Conservation (phyloP, 805 yeast species). For the Saccharomycopsis babjevae region DNA sequence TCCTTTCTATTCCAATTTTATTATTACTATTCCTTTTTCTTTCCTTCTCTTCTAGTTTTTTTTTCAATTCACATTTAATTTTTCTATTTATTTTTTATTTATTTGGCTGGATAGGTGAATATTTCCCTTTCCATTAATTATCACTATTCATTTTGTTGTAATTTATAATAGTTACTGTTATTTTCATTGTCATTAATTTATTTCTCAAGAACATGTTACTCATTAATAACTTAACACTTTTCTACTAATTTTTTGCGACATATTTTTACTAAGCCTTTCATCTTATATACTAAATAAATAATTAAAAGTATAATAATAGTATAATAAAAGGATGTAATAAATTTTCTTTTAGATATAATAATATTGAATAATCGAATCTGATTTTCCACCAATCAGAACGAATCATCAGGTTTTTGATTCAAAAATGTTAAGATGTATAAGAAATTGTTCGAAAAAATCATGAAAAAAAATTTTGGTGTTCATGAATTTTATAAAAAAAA, state of each 20-base stretch:
- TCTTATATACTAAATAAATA: background rate
- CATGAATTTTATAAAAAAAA: background rate
- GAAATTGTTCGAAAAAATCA: background rate
- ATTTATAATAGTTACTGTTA: background rate
- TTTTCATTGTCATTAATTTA: background rate
- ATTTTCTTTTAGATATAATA: too few relatives aligned
- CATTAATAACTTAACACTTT: background rate
- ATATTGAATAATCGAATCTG: too few relatives aligned
- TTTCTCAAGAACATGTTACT: slow-evolving; percentile 1
- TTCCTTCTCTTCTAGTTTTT: too few relatives aligned
- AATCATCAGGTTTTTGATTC: background rate
- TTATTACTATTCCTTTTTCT: too few relatives aligned
- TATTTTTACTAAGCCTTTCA: background rate
- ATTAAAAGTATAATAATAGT: background rate
- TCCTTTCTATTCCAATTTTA: too few relatives aligned
- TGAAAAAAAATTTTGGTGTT: background rate
- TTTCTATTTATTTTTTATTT: background rate
- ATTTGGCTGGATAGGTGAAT: background rate
- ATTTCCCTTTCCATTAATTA: background rate
- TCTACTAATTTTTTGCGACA: background rate
- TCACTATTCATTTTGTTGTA: background rate
- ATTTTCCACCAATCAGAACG: too few relatives aligned
- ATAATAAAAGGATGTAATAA: too few relatives aligned
- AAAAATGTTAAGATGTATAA: background rate
- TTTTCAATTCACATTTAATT: background rate